These are phyloP conservation scores for Aureobasidium vineae DNA, from an alignment of 2,329 filamentous ascomycete genomes.

Conservation along the genomic window DNA sequence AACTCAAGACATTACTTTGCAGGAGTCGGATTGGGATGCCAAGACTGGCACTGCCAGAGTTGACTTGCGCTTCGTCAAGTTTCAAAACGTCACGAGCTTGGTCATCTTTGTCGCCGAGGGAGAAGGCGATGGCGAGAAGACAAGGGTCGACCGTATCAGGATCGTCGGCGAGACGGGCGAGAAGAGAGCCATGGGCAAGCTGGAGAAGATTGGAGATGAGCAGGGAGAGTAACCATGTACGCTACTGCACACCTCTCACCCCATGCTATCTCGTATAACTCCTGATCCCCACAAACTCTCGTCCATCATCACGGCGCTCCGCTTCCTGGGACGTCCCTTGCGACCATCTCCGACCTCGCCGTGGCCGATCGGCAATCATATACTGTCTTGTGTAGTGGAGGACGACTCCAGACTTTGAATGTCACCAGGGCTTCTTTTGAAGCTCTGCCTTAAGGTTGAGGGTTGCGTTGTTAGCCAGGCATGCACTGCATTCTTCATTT, in stretches of 20 bases:
- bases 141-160: conserved; percentile 73
- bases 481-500: not conserved
- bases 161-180: conserved; percentile 87
- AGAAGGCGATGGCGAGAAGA: conserved; percentile 77
- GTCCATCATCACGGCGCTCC: not conserved
- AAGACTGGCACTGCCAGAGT: conserved; percentile 52
- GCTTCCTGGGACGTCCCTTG: not conserved
- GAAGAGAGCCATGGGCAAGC: conserved; percentile 88
- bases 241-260: not conserved
- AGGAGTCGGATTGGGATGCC: conserved; percentile 69
- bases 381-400: not conserved
- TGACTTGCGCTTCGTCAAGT: conserved; percentile 87
- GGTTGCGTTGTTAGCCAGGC: not conserved
- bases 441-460: not conserved
- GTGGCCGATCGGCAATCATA: not conserved
- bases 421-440: not conserved
- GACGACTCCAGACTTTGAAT: not conserved
- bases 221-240: conserved; percentile 52
- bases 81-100: conserved; percentile 86
- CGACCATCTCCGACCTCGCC: not conserved
- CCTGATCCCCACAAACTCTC: conserved; percentile 2
- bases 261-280: not conserved
- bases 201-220: conserved; percentile 90
- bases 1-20: conserved; percentile 75
- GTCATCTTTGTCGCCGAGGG: conserved; percentile 82